These are phyloP conservation scores for Pyrenophora graminea DNA, from an alignment of 2,329 filamentous ascomycete genomes.

Conservation along the genomic window DNA sequence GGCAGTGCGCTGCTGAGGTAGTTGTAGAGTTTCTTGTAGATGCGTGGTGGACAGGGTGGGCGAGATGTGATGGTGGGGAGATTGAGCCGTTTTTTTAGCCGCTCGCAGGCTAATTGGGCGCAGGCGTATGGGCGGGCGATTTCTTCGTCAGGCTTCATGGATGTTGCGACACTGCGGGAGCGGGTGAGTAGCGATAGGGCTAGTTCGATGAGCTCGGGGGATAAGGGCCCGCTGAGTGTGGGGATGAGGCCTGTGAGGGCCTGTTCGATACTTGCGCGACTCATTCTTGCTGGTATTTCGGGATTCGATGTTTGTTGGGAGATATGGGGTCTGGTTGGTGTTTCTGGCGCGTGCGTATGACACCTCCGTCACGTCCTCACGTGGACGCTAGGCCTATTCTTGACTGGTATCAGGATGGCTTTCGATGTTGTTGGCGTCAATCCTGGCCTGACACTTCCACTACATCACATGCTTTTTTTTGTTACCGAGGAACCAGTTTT, in stretches of 20 bases:
- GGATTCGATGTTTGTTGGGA: no score
- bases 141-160: conserved; percentile 44
- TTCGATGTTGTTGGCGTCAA: no score
- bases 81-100: conserved; percentile 63
- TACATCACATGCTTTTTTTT: no score
- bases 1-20: conserved; percentile 77
- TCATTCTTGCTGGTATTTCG: conserved; percentile 14
- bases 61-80: conserved; percentile 41
- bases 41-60: conserved; percentile 43
- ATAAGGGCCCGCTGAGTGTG: conserved; percentile 40
- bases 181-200: conserved; percentile 42
- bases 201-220: conserved; percentile 39
- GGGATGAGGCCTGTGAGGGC: conserved; percentile 50
- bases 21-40: conserved; percentile 82
- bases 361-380: not conserved
- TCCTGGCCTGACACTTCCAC: no score
- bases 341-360: not conserved
- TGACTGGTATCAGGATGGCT: no score
- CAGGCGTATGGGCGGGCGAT: conserved; percentile 46
- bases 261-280: conserved; percentile 35
- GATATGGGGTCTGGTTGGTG: no score
- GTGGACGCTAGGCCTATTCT: not conserved
- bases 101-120: conserved; percentile 73
- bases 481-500: no score
- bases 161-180: conserved; percentile 55